Percentiles rank a stretch among this genome's conserved stretches.
Conservation (phyloP, 768 basidiomycete genomes). For the Mycena belliarum region DNA sequence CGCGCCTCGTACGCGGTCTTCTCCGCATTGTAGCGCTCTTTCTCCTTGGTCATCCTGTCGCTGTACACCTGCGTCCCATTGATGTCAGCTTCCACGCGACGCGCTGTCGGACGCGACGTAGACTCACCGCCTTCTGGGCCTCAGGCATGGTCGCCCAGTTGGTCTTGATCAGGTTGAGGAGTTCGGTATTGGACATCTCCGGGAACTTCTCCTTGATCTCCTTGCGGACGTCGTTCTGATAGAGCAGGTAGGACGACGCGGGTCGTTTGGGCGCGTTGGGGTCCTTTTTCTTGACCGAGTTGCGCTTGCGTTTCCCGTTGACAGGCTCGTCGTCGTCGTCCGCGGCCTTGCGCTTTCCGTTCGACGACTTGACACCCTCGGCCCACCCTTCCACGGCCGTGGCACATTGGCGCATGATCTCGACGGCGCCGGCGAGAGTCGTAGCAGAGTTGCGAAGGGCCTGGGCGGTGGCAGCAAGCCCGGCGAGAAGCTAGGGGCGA, state of each 20-base stretch:
- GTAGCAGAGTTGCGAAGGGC: conserved; percentile 48
- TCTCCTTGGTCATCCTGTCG: conserved; percentile 56
- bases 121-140: conserved; percentile 74
- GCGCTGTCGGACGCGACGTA: conserved; percentile 13
- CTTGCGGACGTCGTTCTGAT: conserved; percentile 88
- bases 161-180: conserved; percentile 69
- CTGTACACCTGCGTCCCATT: conserved; percentile 48
- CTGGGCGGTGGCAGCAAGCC: conserved; percentile 58
- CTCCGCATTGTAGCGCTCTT: conserved; percentile 61
- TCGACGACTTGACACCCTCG: conserved; percentile 39
- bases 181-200: conserved; percentile 64
- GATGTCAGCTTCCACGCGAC: not conserved
- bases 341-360: conserved; percentile 59
- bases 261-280: conserved; percentile 95
- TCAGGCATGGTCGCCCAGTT: conserved; percentile 71
- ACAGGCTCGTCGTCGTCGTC: conserved; percentile 37
- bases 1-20: conserved; percentile 67
- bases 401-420: conserved; percentile 64
- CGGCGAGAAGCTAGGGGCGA: conserved; percentile 26
- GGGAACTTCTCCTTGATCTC: conserved; percentile 69
- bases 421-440: conserved; percentile 57
- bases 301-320: conserved; percentile 56
- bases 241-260: conserved; percentile 89
- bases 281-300: conserved; percentile 76
- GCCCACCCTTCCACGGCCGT: conserved; percentile 62